Percentiles rank a stretch among this genome's conserved stretches.
Conservation (phyloP, 768 basidiomycete genomes). For the Pleurotus giganteus region DNA sequence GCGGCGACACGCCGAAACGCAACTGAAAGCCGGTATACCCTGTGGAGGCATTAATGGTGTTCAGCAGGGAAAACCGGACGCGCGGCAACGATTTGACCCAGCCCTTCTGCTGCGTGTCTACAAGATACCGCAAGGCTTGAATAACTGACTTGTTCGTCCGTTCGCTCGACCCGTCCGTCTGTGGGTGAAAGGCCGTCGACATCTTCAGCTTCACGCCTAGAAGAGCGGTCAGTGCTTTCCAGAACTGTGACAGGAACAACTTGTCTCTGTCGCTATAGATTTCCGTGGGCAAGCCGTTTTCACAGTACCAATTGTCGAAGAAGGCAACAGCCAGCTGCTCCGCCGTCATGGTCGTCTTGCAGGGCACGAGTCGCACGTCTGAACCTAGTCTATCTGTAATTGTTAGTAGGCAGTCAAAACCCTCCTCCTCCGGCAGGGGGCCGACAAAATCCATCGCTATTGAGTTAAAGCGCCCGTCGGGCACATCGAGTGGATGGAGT, state of each 20-base stretch:
- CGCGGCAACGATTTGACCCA: slow-evolving; percentile 26
- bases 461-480: slow-evolving; percentile 15
- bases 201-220: slow-evolving; percentile 27
- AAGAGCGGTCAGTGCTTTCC: slow-evolving; percentile 31
- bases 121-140: slow-evolving; percentile 26
- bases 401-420: slow-evolving; percentile 21
- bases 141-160: slow-evolving; percentile 30
- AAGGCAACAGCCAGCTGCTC: slow-evolving; percentile 19
- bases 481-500: slow-evolving; percentile 19
- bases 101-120: slow-evolving; percentile 27
- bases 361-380: slow-evolving; percentile 12
- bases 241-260: slow-evolving; percentile 32
- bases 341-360: slow-evolving; percentile 12
- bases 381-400: slow-evolving; percentile 23
- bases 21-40: slow-evolving; percentile 32
- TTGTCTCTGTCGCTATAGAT: slow-evolving; percentile 37
- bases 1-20: slow-evolving; percentile 18
- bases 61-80: slow-evolving; percentile 32
- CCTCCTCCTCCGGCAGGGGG: slow-evolving; percentile 24
- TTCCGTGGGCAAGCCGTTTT: slow-evolving; percentile 29
- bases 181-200: slow-evolving; percentile 29
- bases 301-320: slow-evolving; percentile 25
- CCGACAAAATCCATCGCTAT: slow-evolving; percentile 29
- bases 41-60: slow-evolving; percentile 24
- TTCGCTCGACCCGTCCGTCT: slow-evolving; percentile 37